Percentiles rank a stretch among this genome's conserved stretches.
phyloP scores from a whole-genome alignment of 2,329 filamentous ascomycete species.

The Colletotrichum magnum region DNA sequence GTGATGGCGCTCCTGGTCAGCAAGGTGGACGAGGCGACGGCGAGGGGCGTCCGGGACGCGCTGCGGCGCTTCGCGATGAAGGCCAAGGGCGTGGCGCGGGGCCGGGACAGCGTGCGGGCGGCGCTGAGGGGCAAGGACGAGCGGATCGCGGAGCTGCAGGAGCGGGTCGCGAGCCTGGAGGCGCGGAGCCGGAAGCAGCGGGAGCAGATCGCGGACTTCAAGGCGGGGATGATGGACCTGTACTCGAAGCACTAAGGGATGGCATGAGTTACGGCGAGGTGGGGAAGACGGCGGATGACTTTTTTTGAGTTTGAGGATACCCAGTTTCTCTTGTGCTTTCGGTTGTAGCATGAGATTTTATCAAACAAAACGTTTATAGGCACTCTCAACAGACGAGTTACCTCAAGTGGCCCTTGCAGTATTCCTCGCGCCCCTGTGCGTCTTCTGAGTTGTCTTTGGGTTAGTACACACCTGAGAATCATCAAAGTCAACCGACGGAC shows the following conservation, averaged over 20 bases:
- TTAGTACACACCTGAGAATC: too few relatives aligned
- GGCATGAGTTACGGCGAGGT: neutral
- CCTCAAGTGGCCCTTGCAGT: neutral
- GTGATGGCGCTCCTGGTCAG: slow-evolving; percentile 64
- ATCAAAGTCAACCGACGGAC: too few relatives aligned
- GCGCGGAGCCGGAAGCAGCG: slow-evolving; percentile 50
- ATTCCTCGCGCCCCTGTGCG: too few relatives aligned
- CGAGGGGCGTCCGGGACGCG: slow-evolving; percentile 56
- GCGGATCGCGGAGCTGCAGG: slow-evolving; percentile 54
- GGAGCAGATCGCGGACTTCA: slow-evolving; percentile 54
- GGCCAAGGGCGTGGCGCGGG: slow-evolving; percentile 72
- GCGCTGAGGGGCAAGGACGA: slow-evolving; percentile 74
- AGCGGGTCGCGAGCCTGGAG: slow-evolving; percentile 56
- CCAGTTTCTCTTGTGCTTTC: neutral
- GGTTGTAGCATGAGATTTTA: neutral
- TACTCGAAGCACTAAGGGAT: slow-evolving; percentile 43
- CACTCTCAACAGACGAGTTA: neutral
- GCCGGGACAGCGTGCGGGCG: slow-evolving; percentile 76
- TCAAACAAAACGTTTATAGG: neutral
- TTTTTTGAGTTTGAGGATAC: slow-evolving; percentile 25
- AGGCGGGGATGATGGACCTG: slow-evolving; percentile 54
- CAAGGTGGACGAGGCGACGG: slow-evolving; percentile 54
- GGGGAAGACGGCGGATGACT: neutral
- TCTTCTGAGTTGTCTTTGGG: too few relatives aligned
- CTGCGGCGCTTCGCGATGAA: slow-evolving; percentile 71